Base-by-base conservation (phyloP, 2,329 filamentous ascomycete genomes). In the Fusarium torreyae region DNA sequence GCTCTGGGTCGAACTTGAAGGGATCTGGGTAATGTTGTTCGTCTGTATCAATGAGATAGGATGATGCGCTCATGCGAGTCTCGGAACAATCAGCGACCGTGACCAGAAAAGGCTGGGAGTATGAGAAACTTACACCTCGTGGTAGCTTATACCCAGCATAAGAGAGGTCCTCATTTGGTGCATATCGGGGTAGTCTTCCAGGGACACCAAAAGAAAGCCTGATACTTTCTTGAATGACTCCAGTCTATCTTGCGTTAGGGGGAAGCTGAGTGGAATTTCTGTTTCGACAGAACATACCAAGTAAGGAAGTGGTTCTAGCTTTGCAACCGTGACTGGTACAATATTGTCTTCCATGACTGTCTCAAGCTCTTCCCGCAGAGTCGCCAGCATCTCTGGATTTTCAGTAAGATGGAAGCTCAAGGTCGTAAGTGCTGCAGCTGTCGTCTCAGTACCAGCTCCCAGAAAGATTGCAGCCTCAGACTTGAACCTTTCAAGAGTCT, bases 61-160 rank as follows among this genome's bases (percentile, higher is more conserved):
- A 55, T 15, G 51, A 48, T 17, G 51, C 26, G 15, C 51, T 55
- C 40, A 55, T 48, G 6, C 51, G 51, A 20, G 52, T 55, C 51
- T 54, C 14, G 1, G 4, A 7, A 31, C 1, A 1, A 20, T 54
- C 9, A 46, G 40, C 0, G 10, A 13, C 1, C 8, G 14, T 13
- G 17, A 2, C 5, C 4, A 2, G 7, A 20, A 2, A 14, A 5
- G 22, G 20, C 6, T 6, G 2, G 7, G 17, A 24, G 22, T 24
- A 24, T 24, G 22, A 24, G 17, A 1, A 6, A 28, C 51, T 10
- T 38, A 54, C 52, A n/a, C 52, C 52, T 4, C 52, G 52, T 9
- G 52, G 52, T 2, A 55, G 31, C 1, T 48, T 48, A 3, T 48
- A 55, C 6, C 52, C 42, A 2, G 52, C 31, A n/a, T 48, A 48